Base-by-base conservation (phyloP, 148 eudicot species). In the Spergularia bocconei region DNA sequence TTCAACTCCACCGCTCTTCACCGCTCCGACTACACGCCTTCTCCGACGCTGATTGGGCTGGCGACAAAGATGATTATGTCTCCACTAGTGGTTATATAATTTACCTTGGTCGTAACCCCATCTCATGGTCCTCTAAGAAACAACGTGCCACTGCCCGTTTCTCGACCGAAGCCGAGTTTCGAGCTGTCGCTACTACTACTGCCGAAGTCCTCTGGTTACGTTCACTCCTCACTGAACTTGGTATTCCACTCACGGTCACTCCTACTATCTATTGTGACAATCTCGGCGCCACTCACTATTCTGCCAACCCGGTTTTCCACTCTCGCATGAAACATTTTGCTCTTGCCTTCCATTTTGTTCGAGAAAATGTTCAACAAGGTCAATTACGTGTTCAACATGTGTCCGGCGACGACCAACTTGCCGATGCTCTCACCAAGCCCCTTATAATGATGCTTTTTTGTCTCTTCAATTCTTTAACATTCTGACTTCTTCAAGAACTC, bases 261-360 rank as follows among this genome's bases (percentile, higher is more conserved):
- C n/a, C n/a, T 23, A 12, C 23, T 10, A 20, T 62, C 6, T 62
- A 62, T 11, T 62, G 36, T 9, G 66, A 62, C 23, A 62, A 62
- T 13, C 58, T 55, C 16, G 5, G 17, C 16, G n/a, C 58, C 16
- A 55, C 58, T 12, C 58, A 55, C n/a, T 55, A 55, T 13, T 55
- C 58, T 13, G 58, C 16, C 5, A 58, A 76, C 69, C 79, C 73
- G 3, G 73, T 76, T 17, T 51, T 78, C 12, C 80, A 63, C 39
- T 29, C 54, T 7, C 39, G 70, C 60, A 61, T 71, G 69, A 76
- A 76, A 23, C 73, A 68, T 19, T 11, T 69, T 4, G 67, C 73
- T 19, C 21, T 76, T 9, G 66, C 60, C 36, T 58, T 23, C 15
- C 67, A 76, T 52, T 76, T 68, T 41, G 74, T 69, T 17, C 17